These are phyloP conservation scores for Apophysomyces variabilis DNA, from an alignment of 371 early-diverging fungal species.

Conservation along the genomic window DNA sequence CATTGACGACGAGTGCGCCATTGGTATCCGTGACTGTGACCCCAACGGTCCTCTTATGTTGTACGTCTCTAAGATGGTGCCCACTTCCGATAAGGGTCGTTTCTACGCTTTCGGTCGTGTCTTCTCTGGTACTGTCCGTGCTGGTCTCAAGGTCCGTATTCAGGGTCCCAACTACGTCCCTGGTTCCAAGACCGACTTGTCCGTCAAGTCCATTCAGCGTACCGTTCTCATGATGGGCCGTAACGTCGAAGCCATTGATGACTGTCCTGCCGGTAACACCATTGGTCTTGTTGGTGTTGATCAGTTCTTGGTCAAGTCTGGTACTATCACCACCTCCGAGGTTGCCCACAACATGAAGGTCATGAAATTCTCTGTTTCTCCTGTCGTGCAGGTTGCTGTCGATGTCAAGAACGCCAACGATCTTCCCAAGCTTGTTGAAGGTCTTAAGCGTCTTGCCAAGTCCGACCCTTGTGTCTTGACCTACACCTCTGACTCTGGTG, in stretches of 20 bases:
- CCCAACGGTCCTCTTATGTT: slow-evolving; percentile 97
- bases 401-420: slow-evolving; percentile 97
- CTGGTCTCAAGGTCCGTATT: slow-evolving; percentile 99
- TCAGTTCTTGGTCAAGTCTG: slow-evolving; percentile 99
- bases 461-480: slow-evolving; percentile 98
- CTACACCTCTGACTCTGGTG: slow-evolving; percentile 95
- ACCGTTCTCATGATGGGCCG: slow-evolving; percentile 99
- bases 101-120: slow-evolving; percentile 99
- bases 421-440: slow-evolving; percentile 99
- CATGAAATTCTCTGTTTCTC: slow-evolving; percentile 99
- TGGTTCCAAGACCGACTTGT: slow-evolving; percentile 93
- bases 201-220: slow-evolving; percentile 95
- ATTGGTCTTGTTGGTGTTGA: slow-evolving; percentile 99
- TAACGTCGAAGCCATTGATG: slow-evolving; percentile 95
- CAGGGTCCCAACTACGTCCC: slow-evolving; percentile 98
- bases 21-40: slow-evolving; percentile 88
- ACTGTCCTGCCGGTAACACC: slow-evolving; percentile 99
- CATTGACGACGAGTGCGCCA: slow-evolving; percentile 91
- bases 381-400: slow-evolving; percentile 98
- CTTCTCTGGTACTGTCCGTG: slow-evolving; percentile 97
- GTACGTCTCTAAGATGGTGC: slow-evolving; percentile 99
- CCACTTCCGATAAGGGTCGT: slow-evolving; percentile 98
- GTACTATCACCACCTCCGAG: slow-evolving; percentile 96
- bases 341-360: slow-evolving; percentile 97
- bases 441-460: slow-evolving; percentile 98